Conservation (phyloP, 2,329 filamentous ascomycete genomes). For the Cladosporium sp. region DNA sequence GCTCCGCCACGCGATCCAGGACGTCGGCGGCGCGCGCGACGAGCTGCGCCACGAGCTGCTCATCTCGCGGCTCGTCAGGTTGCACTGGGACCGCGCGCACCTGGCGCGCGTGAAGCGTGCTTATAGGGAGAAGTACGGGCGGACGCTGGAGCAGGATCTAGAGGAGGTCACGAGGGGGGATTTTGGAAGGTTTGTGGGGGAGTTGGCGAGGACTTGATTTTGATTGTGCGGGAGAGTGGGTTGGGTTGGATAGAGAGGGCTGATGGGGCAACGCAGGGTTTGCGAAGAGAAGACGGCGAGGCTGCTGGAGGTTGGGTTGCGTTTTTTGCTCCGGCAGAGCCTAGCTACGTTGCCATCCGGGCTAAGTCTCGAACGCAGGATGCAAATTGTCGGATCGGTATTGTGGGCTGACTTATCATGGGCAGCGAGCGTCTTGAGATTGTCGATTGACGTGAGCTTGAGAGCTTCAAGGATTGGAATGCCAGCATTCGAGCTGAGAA, state of each 20-base stretch:
- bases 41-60: conserved; percentile 74
- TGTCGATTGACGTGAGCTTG: too few species aligned
- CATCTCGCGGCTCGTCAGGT: conserved; percentile 76
- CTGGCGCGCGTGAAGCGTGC: conserved; percentile 72
- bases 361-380: too few species aligned
- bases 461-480: too few species aligned
- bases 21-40: conserved; percentile 35
- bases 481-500: too few species aligned
- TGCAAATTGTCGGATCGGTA: too few species aligned
- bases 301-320: too few species aligned
- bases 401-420: too few species aligned
- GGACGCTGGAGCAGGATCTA: conserved; percentile 70
- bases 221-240: background rate
- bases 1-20: conserved; percentile 76
- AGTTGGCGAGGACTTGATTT: conserved; percentile 16
- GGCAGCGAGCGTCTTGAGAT: too few species aligned
- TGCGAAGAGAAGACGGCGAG: too few species aligned
- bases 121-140: conserved; percentile 70
- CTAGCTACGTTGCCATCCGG: too few species aligned
- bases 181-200: conserved; percentile 38
- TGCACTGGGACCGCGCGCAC: conserved; percentile 88
- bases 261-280: too few species aligned
- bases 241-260: background rate
- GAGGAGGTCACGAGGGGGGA: conserved; percentile 69
- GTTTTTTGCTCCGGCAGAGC: too few species aligned